Percentiles rank a stretch among this genome's conserved stretches.
phyloP scores from a whole-genome alignment of 148 eudicot species.

The Camellia japonica region DNA sequence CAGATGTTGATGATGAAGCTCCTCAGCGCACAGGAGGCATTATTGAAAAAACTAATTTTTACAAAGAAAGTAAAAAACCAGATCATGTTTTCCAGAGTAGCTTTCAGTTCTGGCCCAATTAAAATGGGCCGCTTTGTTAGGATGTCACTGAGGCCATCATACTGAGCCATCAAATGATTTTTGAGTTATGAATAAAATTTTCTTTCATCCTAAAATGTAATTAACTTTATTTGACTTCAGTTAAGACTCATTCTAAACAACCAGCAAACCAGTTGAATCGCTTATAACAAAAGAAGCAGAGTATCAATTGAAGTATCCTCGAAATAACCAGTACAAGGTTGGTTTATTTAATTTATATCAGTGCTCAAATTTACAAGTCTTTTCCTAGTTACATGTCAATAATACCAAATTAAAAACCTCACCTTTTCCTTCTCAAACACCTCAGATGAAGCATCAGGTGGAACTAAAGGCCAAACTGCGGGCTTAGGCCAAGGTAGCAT shows the following conservation, averaged over 20 bases:
- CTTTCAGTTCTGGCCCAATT: not conserved
- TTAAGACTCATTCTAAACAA: not conserved
- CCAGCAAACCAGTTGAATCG: not conserved
- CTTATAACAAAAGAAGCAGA: not conserved
- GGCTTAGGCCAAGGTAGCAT: slow-evolving; percentile 99
- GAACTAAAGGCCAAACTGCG: slow-evolving; percentile 88
- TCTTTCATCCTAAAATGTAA: too few relatives aligned
- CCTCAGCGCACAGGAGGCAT: not conserved
- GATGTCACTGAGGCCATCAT: not conserved
- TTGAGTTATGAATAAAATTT: too few relatives aligned
- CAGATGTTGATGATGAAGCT: not conserved
- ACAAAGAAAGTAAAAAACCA: not conserved
- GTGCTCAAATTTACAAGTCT: not conserved
- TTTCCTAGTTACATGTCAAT: not conserved
- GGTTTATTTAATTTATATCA: not conserved
- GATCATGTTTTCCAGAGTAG: not conserved
- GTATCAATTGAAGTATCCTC: not conserved
- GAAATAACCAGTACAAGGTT: not conserved
- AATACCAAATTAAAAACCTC: slow-evolving; percentile 16
- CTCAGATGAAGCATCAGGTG: slow-evolving; percentile 80
- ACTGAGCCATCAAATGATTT: not conserved
- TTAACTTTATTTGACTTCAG: not conserved
- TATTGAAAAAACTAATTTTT: not conserved
- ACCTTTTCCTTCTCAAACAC: slow-evolving; percentile 90
- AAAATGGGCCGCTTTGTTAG: not conserved